These are phyloP conservation scores for Trametes cingulata DNA, from an alignment of 768 basidiomycete genomes.

Conservation along the genomic window DNA sequence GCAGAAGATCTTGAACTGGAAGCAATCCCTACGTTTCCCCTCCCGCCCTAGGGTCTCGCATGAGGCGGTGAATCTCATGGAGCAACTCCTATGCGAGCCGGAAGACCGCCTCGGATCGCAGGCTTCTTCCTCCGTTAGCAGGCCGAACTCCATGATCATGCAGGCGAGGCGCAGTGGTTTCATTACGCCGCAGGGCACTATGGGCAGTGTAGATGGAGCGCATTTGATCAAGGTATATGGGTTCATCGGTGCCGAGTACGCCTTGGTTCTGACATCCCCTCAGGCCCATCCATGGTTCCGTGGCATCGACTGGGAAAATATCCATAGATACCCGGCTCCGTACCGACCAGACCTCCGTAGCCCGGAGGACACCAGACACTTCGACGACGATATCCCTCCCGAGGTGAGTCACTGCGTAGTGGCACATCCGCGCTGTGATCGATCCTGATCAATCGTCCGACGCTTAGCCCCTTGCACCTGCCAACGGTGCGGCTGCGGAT, in stretches of 20 bases:
- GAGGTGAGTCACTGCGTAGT: slow-evolving; percentile 55
- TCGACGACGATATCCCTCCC: slow-evolving; percentile 90
- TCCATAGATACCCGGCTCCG: slow-evolving; percentile 82
- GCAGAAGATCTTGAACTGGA: slow-evolving; percentile 98
- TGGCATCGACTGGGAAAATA: slow-evolving; percentile 87
- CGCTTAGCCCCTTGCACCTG: slow-evolving; percentile 79
- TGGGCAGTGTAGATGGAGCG: slow-evolving; percentile 75
- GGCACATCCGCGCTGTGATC: not conserved
- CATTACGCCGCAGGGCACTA: slow-evolving; percentile 47
- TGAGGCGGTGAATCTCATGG: slow-evolving; percentile 86
- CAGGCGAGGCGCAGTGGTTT: slow-evolving; percentile 77
- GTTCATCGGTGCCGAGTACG: slow-evolving; percentile 1
- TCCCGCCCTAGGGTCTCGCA: slow-evolving; percentile 79
- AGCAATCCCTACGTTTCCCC: slow-evolving; percentile 85
- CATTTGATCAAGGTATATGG: slow-evolving; percentile 82
- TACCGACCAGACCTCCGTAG: slow-evolving; percentile 83
- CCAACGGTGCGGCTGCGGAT: slow-evolving; percentile 81
- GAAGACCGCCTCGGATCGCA: slow-evolving; percentile 91
- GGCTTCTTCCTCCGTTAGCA: slow-evolving; percentile 60
- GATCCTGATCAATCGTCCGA: not conserved
- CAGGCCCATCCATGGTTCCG: slow-evolving; percentile 89
- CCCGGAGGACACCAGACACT: slow-evolving; percentile 91
- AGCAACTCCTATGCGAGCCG: slow-evolving; percentile 89
- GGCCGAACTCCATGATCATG: slow-evolving; percentile 77
- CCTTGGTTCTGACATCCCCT: slow-evolving; percentile 2